Evolutionary conservation across 768 basidiomycete genomes (phyloP), one percentile per base, ranked within the genome.

Genomic region (Tylopilus subfusipes): DNA sequence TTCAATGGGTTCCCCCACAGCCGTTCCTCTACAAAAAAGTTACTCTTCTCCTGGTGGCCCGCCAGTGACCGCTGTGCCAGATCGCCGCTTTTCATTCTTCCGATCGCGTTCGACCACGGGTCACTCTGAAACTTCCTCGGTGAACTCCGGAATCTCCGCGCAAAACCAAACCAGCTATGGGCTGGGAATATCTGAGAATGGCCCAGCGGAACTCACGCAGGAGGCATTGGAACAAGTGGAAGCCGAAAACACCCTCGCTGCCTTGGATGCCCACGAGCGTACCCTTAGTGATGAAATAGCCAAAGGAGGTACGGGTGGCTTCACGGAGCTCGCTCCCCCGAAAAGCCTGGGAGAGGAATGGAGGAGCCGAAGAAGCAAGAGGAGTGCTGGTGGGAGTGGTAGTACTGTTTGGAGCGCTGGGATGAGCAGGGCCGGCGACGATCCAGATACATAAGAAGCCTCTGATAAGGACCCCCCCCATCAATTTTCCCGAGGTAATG

Each of bases 351-450:
- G 77, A 11, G 75, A 79, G 29, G 80, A 85, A 53, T 78, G 86
- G 65, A 78, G 84, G 57, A 82, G 82, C 51, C 73, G 79, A 45
- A 76, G 79, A 55, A 73, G 74, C 44, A 75, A 58, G 53, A 62
- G 59, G 31, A 86, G 84, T 57, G 78, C 68, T 22, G 81, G 83
- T 36, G 86, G 85, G 9, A 86, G 85, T 57, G 81, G 82, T 34
- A 88, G 88, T 69, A 93, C 90, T 1, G 87, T 93, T 27, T 93
- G 86, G 85, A 92, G 90, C 67, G 90, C 90, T 48, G 90, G 90
- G 30, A 85, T 89, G 84, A 83, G 83, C 60, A 84, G 76, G 46
- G 74, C 79, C 25, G 83, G 75, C 42, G 81, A 84, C 40, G 71
- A 75, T 53, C 64, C 63, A 34, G 77, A 76, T 14, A 67, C 67